phyloP scores from a whole-genome alignment of 129 eudicot species.

The Artemisia argyi region DNA sequence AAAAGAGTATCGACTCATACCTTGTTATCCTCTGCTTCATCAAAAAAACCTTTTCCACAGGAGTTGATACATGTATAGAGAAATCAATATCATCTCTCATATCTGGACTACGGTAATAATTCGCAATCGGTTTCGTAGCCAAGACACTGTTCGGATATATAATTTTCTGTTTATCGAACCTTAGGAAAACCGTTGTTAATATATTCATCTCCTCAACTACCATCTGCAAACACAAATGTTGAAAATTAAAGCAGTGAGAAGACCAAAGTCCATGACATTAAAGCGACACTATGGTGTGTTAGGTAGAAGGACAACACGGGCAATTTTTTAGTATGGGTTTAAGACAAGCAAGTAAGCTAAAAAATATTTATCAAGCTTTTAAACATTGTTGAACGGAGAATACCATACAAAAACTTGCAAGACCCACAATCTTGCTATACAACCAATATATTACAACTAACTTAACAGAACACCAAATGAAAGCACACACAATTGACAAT shows the following conservation, averaged over 20 bases:
- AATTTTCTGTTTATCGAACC: slow-evolving; percentile 72
- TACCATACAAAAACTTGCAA: no score
- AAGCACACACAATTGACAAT: no score
- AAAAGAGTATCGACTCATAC: slow-evolving; percentile 27
- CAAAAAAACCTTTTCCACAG: slow-evolving; percentile 55
- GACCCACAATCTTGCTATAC: no score
- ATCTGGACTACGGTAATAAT: slow-evolving; percentile 82
- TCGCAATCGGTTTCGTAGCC: slow-evolving; percentile 72
- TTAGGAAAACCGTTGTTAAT: slow-evolving; percentile 69
- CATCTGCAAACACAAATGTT: slow-evolving; percentile 46
- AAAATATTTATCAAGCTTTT: no score
- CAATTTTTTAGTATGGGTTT: no score
- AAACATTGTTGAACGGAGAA: no score
- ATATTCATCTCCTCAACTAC: slow-evolving; percentile 91
- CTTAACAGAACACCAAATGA: no score
- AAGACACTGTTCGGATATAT: slow-evolving; percentile 72
- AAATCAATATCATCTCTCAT: slow-evolving; percentile 83
- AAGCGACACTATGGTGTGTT: no score
- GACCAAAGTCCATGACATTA: background rate
- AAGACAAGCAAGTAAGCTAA: no score
- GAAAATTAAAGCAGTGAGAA: background rate
- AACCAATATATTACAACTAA: no score
- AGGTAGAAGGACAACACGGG: no score
- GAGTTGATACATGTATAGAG: slow-evolving; percentile 65
- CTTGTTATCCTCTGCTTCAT: slow-evolving; percentile 74